Evolutionary conservation across 352 stramenopile genomes (phyloP).

Genomic region (Detonula confervacea): DNA sequence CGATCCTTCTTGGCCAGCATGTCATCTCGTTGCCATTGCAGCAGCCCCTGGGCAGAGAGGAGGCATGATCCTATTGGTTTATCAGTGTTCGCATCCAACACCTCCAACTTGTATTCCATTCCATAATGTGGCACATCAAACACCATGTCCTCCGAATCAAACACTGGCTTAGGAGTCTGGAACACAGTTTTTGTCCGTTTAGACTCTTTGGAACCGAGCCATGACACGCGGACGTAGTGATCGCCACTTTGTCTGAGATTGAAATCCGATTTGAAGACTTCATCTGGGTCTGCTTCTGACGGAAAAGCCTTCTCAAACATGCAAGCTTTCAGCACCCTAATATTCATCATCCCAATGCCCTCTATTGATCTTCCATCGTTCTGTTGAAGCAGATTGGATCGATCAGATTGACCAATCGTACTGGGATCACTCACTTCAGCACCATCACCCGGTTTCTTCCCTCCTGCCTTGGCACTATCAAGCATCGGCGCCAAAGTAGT

Average conservation of each 20-base stretch:
- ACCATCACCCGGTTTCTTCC: neutral
- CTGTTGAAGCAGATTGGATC: constrained; percentile 8
- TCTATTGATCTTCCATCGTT: constrained; percentile 31
- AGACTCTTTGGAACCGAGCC: constrained; percentile 51
- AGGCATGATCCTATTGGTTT: constrained; percentile 69
- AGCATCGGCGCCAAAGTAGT: constrained; percentile 50
- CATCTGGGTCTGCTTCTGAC: constrained; percentile 57
- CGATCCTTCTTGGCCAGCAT: constrained; percentile 44
- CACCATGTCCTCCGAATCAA: constrained; percentile 75
- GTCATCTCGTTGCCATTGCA: constrained; percentile 79
- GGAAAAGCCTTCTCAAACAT: constrained; percentile 69
- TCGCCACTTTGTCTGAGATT: constrained; percentile 66
- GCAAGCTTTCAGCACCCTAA: constrained; percentile 68
- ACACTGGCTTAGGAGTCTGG: constrained; percentile 71
- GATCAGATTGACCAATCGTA: neutral
- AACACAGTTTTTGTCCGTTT: constrained; percentile 75
- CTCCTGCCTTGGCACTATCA: neutral
- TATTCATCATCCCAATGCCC: constrained; percentile 67
- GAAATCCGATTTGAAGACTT: constrained; percentile 51
- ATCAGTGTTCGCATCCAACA: constrained; percentile 81
- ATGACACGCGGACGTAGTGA: constrained; percentile 80
- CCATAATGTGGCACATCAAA: constrained; percentile 69
- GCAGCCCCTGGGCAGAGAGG: constrained; percentile 71
- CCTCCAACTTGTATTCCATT: constrained; percentile 75
- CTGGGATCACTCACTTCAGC: constrained; percentile 7